phyloP scores from a whole-genome alignment of 2,329 filamentous ascomycete species.

The Nakataea oryzae region DNA sequence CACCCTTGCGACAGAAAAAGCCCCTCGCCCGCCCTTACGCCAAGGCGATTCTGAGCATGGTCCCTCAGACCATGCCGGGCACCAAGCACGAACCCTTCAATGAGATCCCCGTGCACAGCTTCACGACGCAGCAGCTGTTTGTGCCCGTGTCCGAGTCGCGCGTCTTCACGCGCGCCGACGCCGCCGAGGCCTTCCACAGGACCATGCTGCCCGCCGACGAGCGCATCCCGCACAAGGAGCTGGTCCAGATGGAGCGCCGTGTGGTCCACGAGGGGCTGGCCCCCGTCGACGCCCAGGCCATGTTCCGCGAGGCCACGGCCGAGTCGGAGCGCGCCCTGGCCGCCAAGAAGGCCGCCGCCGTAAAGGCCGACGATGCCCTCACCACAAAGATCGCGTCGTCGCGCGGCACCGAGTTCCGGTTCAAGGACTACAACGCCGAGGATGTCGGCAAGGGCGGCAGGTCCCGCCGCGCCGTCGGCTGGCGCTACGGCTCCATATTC shows the following conservation, averaged over 20 bases:
- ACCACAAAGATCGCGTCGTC: slow-evolving; percentile 35
- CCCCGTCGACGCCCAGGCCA: slow-evolving; percentile 23
- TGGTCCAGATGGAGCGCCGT: slow-evolving; percentile 44
- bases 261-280: slow-evolving; percentile 22
- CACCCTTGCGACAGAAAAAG: slow-evolving; percentile 50
- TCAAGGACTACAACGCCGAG: slow-evolving; percentile 48
- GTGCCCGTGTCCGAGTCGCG: slow-evolving; percentile 53
- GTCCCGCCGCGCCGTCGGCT: slow-evolving; percentile 41
- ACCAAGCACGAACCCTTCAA: slow-evolving; percentile 52
- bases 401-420: slow-evolving; percentile 47
- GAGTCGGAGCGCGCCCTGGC: slow-evolving; percentile 28
- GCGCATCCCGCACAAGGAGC: slow-evolving; percentile 51
- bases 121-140: slow-evolving; percentile 55
- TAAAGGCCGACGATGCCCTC: slow-evolving; percentile 20
- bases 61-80: slow-evolving; percentile 52
- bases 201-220: slow-evolving; percentile 49
- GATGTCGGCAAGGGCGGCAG: slow-evolving; percentile 43
- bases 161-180: slow-evolving; percentile 53
- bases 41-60: slow-evolving; percentile 66
- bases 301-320: slow-evolving; percentile 27
- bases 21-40: slow-evolving; percentile 67
- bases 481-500: slow-evolving; percentile 53
- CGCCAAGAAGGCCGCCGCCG: slow-evolving; percentile 20
- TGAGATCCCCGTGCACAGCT: slow-evolving; percentile 51
- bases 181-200: slow-evolving; percentile 53